Evolutionary conservation across 2,329 filamentous ascomycete genomes (phyloP).

Genomic region (Ophiostoma perfectum): DNA sequence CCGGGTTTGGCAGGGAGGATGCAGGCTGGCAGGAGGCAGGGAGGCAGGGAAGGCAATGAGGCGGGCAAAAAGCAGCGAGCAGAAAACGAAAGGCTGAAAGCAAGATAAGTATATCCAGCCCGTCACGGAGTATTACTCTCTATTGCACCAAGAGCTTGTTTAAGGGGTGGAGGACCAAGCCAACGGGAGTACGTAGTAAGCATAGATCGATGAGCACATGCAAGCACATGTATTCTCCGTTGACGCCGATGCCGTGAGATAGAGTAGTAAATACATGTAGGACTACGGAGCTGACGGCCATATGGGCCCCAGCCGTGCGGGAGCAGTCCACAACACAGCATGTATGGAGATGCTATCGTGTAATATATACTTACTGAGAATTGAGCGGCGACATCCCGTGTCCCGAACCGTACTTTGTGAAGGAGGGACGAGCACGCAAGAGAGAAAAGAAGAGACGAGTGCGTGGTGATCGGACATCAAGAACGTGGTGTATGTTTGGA

Average conservation of each 20-base stretch:
- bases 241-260: neutral
- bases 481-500: neutral
- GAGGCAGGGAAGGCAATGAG: neutral
- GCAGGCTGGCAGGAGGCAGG: neutral
- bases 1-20: neutral
- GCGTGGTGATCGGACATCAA: neutral
- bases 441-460: neutral
- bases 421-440: neutral
- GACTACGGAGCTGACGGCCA: no score
- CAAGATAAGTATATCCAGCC: neutral
- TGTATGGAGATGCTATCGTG: neutral
- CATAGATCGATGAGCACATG: neutral
- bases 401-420: neutral
- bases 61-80: no score
- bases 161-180: neutral
- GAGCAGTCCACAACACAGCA: neutral
- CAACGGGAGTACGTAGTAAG: neutral
- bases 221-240: neutral
- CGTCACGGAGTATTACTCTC: neutral
- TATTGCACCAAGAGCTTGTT: neutral
- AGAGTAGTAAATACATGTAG: neutral
- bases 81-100: no score
- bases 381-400: slow-evolving; percentile 1
- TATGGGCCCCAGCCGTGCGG: neutral
- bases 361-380: neutral